Evolutionary conservation across 2,329 filamentous ascomycete species (phyloP).

Genomic region (Tetracladium maxilliforme): DNA sequence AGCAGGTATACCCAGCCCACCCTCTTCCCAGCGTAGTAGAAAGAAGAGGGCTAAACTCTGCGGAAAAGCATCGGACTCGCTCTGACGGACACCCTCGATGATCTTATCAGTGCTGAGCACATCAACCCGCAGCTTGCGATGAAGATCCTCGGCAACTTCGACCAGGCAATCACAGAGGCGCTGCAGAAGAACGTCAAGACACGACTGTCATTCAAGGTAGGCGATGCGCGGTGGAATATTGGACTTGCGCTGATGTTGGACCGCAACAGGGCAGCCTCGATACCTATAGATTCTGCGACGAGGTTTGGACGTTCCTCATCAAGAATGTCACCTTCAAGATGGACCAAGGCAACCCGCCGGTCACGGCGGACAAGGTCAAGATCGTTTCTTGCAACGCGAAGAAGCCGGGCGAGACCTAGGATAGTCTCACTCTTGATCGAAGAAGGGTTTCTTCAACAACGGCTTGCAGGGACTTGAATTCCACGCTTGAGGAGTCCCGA

Average conservation of each 20-base stretch:
- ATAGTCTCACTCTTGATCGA: too few species aligned
- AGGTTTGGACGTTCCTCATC: conserved; percentile 98
- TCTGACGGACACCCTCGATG: conserved; percentile 92
- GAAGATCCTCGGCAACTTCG: conserved; percentile 94
- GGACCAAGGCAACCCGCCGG: conserved; percentile 57
- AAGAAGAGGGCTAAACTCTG: conserved; percentile 10
- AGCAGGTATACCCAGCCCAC: conserved; percentile 60
- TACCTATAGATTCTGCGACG: conserved; percentile 98
- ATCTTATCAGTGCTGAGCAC: conserved; percentile 82
- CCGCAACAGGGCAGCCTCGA: conserved; percentile 71
- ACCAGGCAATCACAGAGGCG: conserved; percentile 82
- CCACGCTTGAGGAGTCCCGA: too few species aligned
- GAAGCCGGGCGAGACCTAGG: conserved; percentile 44
- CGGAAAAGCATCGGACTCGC: conserved; percentile 70
- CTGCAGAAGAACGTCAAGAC: conserved; percentile 87
- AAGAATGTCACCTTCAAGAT: conserved; percentile 99
- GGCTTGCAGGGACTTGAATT: too few species aligned
- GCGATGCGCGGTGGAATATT: conserved; percentile 6
- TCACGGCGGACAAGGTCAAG: conserved; percentile 87
- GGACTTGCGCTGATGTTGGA: conserved; percentile 1
- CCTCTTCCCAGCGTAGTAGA: conserved; percentile 14
- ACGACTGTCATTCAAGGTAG: conserved; percentile 86
- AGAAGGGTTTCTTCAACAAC: too few species aligned
- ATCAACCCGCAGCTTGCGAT: conserved; percentile 98
- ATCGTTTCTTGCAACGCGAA: conserved; percentile 97